Evolutionary conservation across 164 flowering plant species (phyloP), one percentile per base, ranked within the genome.

Genomic region (Nelumbo lutea): DNA sequence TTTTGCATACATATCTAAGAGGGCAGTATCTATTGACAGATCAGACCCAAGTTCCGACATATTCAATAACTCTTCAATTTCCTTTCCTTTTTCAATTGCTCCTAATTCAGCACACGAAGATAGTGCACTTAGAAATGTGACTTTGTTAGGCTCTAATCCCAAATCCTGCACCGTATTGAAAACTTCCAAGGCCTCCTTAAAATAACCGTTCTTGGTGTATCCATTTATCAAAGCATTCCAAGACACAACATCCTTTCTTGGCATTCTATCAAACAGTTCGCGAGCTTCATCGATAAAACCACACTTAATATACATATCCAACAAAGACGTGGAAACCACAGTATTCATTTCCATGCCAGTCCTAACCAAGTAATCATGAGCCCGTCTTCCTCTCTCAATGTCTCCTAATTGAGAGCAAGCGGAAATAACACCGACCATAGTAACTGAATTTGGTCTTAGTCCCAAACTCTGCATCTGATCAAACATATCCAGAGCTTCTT

Each of bases 141-240:
- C 66, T n/a, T 10, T 13, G 47, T 63, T 60, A 43, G 79, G 74
- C 65, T 51, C 38, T 15, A 77, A 43, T 9, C 66, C 41, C 11
- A 15, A 39, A 59, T 70, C 68, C 43, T 38, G 56, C 69, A 73
- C 73, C 61, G 39, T 42, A 7, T 42, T 42, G 63, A 73, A 77
- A 39, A 66, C 59, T 62, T 66, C 76, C 48, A 77, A 61, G 38
- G 79, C 76, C 71, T 72, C 73, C 58, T 59, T 44, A 9, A 64
- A 61, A 66, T 61, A 62, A 3, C 74, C 76, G 40, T 67, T 73
- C 66, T 58, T 70, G 1, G 74, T 58, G 43, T 61, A 73, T 1
- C 71, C 76, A 9, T 41, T 69, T 40, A 77, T 77, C 55, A 77
- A 66, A 9, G 79, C 65, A 61, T 73, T 77, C 74, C 76, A 77